Base-by-base conservation (phyloP, 1,284 basidiomycete genomes). In the Ceratobasidium sp. region DNA sequence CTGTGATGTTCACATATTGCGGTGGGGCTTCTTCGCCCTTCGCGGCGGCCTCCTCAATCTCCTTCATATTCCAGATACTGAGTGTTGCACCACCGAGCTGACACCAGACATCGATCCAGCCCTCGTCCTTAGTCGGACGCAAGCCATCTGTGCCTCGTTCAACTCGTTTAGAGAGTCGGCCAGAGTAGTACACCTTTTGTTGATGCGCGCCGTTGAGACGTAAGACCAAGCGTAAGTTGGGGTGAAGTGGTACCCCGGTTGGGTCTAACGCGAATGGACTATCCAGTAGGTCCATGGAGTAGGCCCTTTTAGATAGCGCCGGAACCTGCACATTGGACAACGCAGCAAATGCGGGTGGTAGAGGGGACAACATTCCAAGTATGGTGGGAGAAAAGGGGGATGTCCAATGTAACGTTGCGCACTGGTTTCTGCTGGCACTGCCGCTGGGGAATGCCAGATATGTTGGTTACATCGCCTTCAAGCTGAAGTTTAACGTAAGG, bases 1-100 rank as follows among this genome's bases (percentile, higher is more conserved):
- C 93, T 11, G 92, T 95, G 73, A 91, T 87, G 81, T 96, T 96
- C 79, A 94, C 87, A 81, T 95, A 96, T 6, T 89, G 85, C 13
- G 94, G 94, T 4, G 94, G 94, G 4, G 94, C 93, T 82, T 96
- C 92, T 75, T 82, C 88, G 9, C 93, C 94, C 76, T 89, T 84
- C 77, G 87, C 87, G 77, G 88, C 94, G 4, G 94, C 94, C 80
- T 91, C 89, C 75, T 93, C 88, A 73, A 96, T 89, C 76, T 90
- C 87, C 77, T 87, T 87, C 88, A 95, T 95, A 80, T 93, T 92
- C 94, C 94, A 96, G 50, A 95, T 85, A 77, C 94, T 96, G 72
- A 98, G 86, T 9, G 94, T 96, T 8, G 95, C 97, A 7, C 95
- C 95, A 54, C 93, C 92, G 32, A 98, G 85, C 82, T 98, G 96